A percentile compares a stretch with the other conserved stretches of the same genome.
These are phyloP conservation scores for Eremomyces bilateralis DNA, from an alignment of 495 filamentous ascomycete species.

Conservation along the genomic window DNA sequence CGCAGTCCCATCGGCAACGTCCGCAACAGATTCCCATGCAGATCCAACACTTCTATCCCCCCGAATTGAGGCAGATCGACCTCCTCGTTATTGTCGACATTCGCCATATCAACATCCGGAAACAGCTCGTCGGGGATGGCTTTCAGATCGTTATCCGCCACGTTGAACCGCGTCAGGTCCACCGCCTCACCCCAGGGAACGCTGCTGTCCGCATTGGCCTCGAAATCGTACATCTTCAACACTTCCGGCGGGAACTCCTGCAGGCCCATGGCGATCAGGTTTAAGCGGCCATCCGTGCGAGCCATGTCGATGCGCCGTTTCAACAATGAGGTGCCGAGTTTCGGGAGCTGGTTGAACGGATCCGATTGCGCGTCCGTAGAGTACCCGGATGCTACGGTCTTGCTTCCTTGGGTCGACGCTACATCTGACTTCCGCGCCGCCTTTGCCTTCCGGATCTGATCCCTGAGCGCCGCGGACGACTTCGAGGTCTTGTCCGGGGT, in stretches of 20 bases:
- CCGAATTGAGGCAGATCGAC: slow-evolving; percentile 59
- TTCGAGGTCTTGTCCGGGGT: slow-evolving; percentile 30
- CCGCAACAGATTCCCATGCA: slow-evolving; percentile 63
- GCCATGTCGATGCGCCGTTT: slow-evolving; percentile 55
- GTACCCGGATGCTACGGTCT: slow-evolving; percentile 26
- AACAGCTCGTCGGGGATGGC: slow-evolving; percentile 50
- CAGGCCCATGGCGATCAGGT: slow-evolving; percentile 71
- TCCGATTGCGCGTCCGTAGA: slow-evolving; percentile 15
- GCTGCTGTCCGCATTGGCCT: slow-evolving; percentile 23
- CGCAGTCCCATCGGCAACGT: slow-evolving; percentile 54
- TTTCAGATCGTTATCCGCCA: slow-evolving; percentile 79
- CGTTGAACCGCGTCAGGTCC: slow-evolving; percentile 71
- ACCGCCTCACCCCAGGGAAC: slow-evolving; percentile 82
- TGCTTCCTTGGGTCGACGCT: no score
- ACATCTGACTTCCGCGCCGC: slow-evolving; percentile 33
- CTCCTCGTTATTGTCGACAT: slow-evolving; percentile 28
- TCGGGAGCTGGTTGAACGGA: slow-evolving; percentile 18
- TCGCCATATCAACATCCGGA: slow-evolving; percentile 51
- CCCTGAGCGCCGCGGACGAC: slow-evolving; percentile 62
- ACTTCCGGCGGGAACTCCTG: slow-evolving; percentile 65
- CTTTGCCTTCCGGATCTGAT: slow-evolving; percentile 86
- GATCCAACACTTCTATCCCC: slow-evolving; percentile 59
- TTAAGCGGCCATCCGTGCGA: slow-evolving; percentile 60
- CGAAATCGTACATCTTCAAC: slow-evolving; percentile 64
- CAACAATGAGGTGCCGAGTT: slow-evolving; percentile 31